Base-by-base conservation (phyloP, 148 eudicot genomes). In the Amaranthus cruentus region DNA sequence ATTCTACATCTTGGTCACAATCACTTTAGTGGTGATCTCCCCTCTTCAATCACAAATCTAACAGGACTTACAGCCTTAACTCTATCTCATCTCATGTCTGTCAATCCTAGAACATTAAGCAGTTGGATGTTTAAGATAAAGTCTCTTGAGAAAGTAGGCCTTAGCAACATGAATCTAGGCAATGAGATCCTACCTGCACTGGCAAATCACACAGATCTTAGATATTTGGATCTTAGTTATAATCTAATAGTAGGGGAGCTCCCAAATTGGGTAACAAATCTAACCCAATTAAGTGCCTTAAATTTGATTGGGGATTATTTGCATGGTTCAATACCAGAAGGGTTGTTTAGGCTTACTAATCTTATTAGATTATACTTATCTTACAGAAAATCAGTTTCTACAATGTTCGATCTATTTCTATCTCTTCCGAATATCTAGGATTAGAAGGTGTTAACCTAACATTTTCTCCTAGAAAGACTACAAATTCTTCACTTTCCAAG, bases 291-390 rank as follows among this genome's bases (percentile, higher is more conserved):
- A 50, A 0, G 0, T n/a, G 0, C 0, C 11, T 54, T 74, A 47
- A 1, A 55, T 10, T 9, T 64, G n/a, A 0, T 0, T 1, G 53
- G 9, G 3, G 55, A 74, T 55, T 42, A 65, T 1, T 28, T 74
- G 9, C 48, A 53, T 7, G 77, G 77, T 63, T 46, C 68, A 38
- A 15, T 73, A 2, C 75, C 55, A 9, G 8, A n/a, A 69, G 49
- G 58, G 58, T 6, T 69, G 9, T 5, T 50, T 0, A 4, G 7
- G 58, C 13, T 73, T 62, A 13, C 9, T 60, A 61, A 50, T 15
- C 75, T 72, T 3, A 6, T 9, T 12, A 15, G 5, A 11, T n/a
- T 69, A 2, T 43, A 9, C 14, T 53, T 69, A n/a, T 69, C 72
- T 3, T 5, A 15, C 46, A 51, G 12, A 14, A 50, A 69, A 7